Evolutionary conservation across 305 asterid species (phyloP), one percentile per base, ranked within the genome.

Genomic region (Fraxinus sp.): DNA sequence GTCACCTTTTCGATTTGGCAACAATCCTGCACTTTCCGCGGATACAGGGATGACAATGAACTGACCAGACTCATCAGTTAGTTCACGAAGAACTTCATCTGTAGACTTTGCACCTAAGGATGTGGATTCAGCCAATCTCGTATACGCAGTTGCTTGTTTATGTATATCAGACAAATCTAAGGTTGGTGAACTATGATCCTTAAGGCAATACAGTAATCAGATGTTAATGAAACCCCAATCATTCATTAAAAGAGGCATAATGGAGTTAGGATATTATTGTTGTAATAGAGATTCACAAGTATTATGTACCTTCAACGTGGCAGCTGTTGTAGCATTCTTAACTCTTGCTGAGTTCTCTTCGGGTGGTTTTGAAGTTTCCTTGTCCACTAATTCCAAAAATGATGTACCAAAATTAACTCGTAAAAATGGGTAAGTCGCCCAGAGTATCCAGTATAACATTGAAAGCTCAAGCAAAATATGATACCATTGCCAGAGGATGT

Each of bases 11-110:
- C 85, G 88, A 76, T 76, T 70, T 74, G 98, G 94, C 92, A 95
- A 86, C 85, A 95, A 73, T 85, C 94, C 91, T 0, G 97, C 94
- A 79, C 89, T 88, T 88, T 95, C 93, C 74, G 99, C 98, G 84
- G 98, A 95, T 85, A 95, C 92, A 79, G 97, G 99, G 77, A 93
- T 91, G 87, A 94, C 89, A 59, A 86, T 71, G 84, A 93, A 88
- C 84, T 88, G 90, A 49, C 97, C 97, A 84, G 97, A 95, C 75
- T 90, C 97, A 86, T 94, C 95, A 32, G 88, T 89, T 76, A 95
- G 84, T 90, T 94, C 96, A 79, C 74, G 89, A 30, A 93, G 91
- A 84, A 87, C 91, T 81, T 91, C 94, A 26, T 82, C 91, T 86
- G 83, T 78, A 26, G 91, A 85, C 35, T 78, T 83, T 24, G 88